These are phyloP conservation scores for Trichopus zeylanicus DNA, from an alignment of 116 monocot genomes.

Conservation along the genomic window DNA sequence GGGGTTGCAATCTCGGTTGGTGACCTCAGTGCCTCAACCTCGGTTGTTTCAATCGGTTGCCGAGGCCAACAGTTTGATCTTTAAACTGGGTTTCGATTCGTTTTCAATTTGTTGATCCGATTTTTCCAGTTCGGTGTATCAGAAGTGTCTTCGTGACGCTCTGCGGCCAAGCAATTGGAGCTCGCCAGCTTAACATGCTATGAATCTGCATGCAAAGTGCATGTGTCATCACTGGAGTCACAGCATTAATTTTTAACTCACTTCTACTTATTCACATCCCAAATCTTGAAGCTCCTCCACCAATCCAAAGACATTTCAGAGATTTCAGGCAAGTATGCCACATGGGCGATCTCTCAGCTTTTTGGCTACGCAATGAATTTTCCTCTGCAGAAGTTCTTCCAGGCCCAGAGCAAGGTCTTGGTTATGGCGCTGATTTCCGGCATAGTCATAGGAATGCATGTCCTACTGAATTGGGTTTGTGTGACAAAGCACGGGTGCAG, in stretches of 20 bases:
- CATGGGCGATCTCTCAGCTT: slow-evolving; percentile 34
- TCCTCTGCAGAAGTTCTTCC: slow-evolving; percentile 34
- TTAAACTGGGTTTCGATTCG: no score
- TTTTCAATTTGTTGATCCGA: no score
- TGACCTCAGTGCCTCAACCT: no score
- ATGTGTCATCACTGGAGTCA: slow-evolving; percentile 36
- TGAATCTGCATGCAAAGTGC: slow-evolving; percentile 65
- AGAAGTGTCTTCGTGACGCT: slow-evolving; percentile 73
- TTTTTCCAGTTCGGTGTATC: no score
- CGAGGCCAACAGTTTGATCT: no score
- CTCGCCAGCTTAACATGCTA: slow-evolving; percentile 46
- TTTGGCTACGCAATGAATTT: slow-evolving; percentile 28
- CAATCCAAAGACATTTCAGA: slow-evolving; percentile 15
- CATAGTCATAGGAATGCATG: slow-evolving; percentile 18
- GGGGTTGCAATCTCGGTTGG: no score
- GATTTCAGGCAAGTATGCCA: slow-evolving; percentile 14
- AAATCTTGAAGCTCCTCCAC: slow-evolving; percentile 15
- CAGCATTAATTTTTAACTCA: slow-evolving; percentile 10
- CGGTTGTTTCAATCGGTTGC: no score
- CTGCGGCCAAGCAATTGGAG: slow-evolving; percentile 72
- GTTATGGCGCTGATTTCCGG: slow-evolving; percentile 16
- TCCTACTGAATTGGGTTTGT: slow-evolving; percentile 22
- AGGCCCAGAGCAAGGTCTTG: slow-evolving; percentile 41
- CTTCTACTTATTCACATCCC: slow-evolving; percentile 31
- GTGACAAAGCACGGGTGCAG: slow-evolving; percentile 17